Conservation (phyloP, 2,329 filamentous ascomycete genomes). For the Aureobasidium leucospermi region DNA sequence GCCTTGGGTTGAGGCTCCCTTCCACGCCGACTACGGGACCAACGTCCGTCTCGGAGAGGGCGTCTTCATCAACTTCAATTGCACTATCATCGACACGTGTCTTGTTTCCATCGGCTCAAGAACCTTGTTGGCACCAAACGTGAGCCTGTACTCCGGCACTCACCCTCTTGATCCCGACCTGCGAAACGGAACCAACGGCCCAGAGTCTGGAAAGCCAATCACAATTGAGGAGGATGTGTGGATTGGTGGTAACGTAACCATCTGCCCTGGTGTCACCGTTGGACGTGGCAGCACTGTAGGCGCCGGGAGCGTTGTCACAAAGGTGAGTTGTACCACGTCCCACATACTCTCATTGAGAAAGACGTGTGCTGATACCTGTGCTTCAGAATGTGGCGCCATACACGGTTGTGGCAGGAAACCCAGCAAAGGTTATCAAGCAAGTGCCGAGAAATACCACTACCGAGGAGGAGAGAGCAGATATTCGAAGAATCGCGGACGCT, state of each 20-base stretch:
- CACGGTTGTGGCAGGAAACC: constrained; percentile 59
- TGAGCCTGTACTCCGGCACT: constrained; percentile 64
- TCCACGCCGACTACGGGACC: constrained; percentile 70
- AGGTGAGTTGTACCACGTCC: constrained; percentile 29
- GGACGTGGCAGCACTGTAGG: constrained; percentile 68
- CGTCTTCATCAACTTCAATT: constrained; percentile 71
- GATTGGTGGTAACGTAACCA: constrained; percentile 63
- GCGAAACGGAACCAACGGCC: constrained; percentile 66
- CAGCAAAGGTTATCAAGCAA: constrained; percentile 26
- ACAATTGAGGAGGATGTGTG: constrained; percentile 74
- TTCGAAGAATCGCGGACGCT: constrained; percentile 15
- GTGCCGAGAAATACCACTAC: constrained; percentile 15
- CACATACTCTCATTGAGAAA: background rate
- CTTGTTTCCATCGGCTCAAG: constrained; percentile 66
- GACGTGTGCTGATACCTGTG: background rate
- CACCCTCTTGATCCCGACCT: constrained; percentile 71
- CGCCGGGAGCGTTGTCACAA: constrained; percentile 78
- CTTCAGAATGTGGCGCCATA: constrained; percentile 53
- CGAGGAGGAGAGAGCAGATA: constrained; percentile 16
- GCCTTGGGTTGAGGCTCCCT: constrained; percentile 62
- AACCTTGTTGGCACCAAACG: constrained; percentile 72
- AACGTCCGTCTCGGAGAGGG: constrained; percentile 64
- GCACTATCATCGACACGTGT: constrained; percentile 70
- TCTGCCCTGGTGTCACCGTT: constrained; percentile 74
- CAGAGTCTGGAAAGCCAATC: constrained; percentile 67